A percentile compares a stretch with the other conserved stretches of the same genome.
Conservation (phyloP, 306 rosid species). For the Acacia crassicarpa region DNA sequence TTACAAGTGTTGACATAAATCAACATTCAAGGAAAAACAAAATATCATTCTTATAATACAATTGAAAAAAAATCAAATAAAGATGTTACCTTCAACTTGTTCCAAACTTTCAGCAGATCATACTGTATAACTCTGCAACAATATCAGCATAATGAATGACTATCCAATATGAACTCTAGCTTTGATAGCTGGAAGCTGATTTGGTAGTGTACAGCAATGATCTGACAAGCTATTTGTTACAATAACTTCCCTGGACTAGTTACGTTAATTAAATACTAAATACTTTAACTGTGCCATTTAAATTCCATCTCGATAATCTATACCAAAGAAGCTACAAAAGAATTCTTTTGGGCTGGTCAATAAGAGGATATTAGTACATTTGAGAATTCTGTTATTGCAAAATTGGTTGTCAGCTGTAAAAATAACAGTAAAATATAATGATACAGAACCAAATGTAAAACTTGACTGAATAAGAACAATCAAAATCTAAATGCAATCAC, state of each 20-base stretch:
- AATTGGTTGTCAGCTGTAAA: background rate
- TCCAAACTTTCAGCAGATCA: no score
- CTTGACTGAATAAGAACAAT: background rate
- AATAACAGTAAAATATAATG: background rate
- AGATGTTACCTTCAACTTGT: no score
- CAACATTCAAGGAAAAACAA: no score
- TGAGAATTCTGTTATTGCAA: background rate
- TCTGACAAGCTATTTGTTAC: background rate
- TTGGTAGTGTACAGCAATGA: no score
- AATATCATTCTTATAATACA: no score
- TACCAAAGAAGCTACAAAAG: background rate
- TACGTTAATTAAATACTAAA: background rate
- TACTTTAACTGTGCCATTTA: background rate
- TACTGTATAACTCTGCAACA: no score
- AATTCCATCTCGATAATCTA: background rate
- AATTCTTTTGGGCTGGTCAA: slow-evolving; percentile 1
- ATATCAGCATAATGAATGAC: no score
- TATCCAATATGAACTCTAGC: no score
- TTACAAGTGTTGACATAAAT: no score
- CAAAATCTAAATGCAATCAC: slow-evolving; percentile 7
- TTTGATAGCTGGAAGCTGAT: no score
- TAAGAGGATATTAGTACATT: slow-evolving; percentile 12
- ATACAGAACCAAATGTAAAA: slow-evolving; percentile 14
- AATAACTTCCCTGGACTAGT: slow-evolving; percentile 2
- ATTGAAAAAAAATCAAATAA: no score